Conservation (phyloP, 352 stramenopile species). For the Phytophthora tubulina region DNA sequence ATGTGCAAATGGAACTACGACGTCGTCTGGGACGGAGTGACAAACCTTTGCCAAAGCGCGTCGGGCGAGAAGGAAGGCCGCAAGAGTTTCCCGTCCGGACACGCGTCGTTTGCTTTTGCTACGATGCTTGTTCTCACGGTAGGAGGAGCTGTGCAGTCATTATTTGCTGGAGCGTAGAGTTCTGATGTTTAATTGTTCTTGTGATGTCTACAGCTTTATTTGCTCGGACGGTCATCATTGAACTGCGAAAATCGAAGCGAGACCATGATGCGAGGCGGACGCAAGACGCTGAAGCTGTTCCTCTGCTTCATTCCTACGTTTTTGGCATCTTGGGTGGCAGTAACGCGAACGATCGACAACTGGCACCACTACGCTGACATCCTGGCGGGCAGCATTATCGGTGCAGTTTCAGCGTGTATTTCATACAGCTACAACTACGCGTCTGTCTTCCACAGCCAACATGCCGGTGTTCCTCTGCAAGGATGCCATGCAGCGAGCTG, state of each 20-base stretch:
- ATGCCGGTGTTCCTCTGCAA: slow-evolving; percentile 64
- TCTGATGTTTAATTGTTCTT: slow-evolving; percentile 22
- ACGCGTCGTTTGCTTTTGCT: slow-evolving; percentile 81
- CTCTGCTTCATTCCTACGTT: slow-evolving; percentile 77
- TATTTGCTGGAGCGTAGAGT: neutral
- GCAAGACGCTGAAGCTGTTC: slow-evolving; percentile 81
- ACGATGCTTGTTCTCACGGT: slow-evolving; percentile 88
- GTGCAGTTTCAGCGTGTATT: slow-evolving; percentile 58
- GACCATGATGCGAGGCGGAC: slow-evolving; percentile 59
- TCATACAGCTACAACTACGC: slow-evolving; percentile 80
- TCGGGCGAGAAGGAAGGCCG: slow-evolving; percentile 77
- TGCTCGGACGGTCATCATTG: slow-evolving; percentile 75
- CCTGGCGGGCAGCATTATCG: slow-evolving; percentile 71
- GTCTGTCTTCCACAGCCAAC: slow-evolving; percentile 68
- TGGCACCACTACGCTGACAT: slow-evolving; percentile 89
- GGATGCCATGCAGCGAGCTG: slow-evolving; percentile 42
- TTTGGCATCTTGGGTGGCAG: slow-evolving; percentile 74
- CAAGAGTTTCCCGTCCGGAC: slow-evolving; percentile 86
- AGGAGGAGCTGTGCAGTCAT: neutral
- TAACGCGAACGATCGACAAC: slow-evolving; percentile 88
- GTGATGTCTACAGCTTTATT: slow-evolving; percentile 73
- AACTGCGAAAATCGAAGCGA: slow-evolving; percentile 69
- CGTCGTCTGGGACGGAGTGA: slow-evolving; percentile 74
- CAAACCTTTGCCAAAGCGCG: slow-evolving; percentile 68
- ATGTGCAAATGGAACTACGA: slow-evolving; percentile 86